These are phyloP conservation scores for Aspergillus sp. DNA, from an alignment of 2,329 filamentous ascomycete genomes.

Conservation along the genomic window DNA sequence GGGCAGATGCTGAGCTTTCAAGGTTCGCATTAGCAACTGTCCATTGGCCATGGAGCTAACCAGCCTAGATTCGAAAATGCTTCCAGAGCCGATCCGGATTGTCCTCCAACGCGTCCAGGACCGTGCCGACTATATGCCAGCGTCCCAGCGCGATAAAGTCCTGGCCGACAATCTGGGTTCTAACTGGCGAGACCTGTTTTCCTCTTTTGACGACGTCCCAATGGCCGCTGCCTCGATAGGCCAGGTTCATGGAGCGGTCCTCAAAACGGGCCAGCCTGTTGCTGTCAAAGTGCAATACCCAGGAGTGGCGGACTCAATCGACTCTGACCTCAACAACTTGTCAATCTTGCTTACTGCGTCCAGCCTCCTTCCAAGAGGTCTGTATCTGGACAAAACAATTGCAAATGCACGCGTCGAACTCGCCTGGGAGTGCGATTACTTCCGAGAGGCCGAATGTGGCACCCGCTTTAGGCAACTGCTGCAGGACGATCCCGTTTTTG, in stretches of 20 bases:
- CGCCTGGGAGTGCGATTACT: slow-evolving; percentile 94
- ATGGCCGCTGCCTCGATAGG: slow-evolving; percentile 95
- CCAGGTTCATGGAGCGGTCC: slow-evolving; percentile 78
- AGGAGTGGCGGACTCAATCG: slow-evolving; percentile 89
- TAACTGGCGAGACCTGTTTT: slow-evolving; percentile 77
- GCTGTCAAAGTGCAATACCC: slow-evolving; percentile 98
- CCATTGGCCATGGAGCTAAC: slow-evolving; percentile 2
- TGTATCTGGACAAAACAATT: slow-evolving; percentile 95
- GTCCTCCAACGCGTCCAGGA: slow-evolving; percentile 93
- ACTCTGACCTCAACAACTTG: slow-evolving; percentile 91
- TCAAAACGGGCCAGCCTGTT: slow-evolving; percentile 66
- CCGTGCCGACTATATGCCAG: slow-evolving; percentile 94
- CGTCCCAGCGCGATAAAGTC: slow-evolving; percentile 82
- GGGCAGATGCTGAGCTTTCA: slow-evolving; percentile 99
- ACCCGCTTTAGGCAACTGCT: slow-evolving; percentile 68
- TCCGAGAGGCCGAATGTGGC: slow-evolving; percentile 75
- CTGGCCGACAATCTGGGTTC: slow-evolving; percentile 66
- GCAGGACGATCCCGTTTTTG: slow-evolving; percentile 66
- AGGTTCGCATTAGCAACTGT: slow-evolving; percentile 29
- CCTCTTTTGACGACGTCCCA: slow-evolving; percentile 77
- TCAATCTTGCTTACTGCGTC: slow-evolving; percentile 84
- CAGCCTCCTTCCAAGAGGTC: slow-evolving; percentile 75
- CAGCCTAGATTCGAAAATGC: slow-evolving; percentile 70
- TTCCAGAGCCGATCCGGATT: slow-evolving; percentile 76
- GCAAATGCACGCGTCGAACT: slow-evolving; percentile 87